These are phyloP conservation scores for Arachis hypogaea DNA, from an alignment of 306 rosid genomes.

Conservation along the genomic window DNA sequence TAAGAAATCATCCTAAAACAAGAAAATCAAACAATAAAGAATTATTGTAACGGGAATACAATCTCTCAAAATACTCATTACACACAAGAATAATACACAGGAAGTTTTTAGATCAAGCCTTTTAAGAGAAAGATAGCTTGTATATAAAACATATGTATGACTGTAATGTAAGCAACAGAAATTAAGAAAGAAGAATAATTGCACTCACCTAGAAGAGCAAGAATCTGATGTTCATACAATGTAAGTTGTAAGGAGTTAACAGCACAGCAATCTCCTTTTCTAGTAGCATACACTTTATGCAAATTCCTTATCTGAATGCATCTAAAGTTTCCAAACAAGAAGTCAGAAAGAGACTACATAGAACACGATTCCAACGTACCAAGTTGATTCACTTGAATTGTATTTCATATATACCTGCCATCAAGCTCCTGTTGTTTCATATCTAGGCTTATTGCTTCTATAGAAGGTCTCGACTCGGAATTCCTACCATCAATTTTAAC, in stretches of 20 bases:
- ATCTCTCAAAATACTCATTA: constrained; percentile 19
- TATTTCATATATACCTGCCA: constrained; percentile 63
- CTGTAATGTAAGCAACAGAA: not conserved
- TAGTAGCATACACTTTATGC: constrained; percentile 81
- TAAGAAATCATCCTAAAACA: constrained; percentile 17
- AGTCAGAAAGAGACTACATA: constrained; percentile 33
- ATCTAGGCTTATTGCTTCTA: constrained; percentile 81
- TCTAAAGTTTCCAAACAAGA: constrained; percentile 50
- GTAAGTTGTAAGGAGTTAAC: constrained; percentile 79
- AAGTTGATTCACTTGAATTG: constrained; percentile 33
- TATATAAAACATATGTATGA: not conserved
- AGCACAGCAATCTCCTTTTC: constrained; percentile 84
- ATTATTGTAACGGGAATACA: not conserved
- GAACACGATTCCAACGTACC: constrained; percentile 7
- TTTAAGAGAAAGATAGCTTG: not conserved
- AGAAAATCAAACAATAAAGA: not conserved
- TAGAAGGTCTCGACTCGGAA: constrained; percentile 49
- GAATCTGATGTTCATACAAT: constrained; percentile 93
- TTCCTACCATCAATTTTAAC: constrained; percentile 38
- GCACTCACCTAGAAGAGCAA: constrained; percentile 89
- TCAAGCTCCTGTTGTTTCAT: constrained; percentile 97
- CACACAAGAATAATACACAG: constrained; percentile 1
- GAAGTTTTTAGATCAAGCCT: not conserved
- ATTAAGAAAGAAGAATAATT: not conserved
- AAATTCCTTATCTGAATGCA: constrained; percentile 94